Evolutionary conservation across 2,329 filamentous ascomycete genomes (phyloP).

Genomic region (Fusarium domesticum): DNA sequence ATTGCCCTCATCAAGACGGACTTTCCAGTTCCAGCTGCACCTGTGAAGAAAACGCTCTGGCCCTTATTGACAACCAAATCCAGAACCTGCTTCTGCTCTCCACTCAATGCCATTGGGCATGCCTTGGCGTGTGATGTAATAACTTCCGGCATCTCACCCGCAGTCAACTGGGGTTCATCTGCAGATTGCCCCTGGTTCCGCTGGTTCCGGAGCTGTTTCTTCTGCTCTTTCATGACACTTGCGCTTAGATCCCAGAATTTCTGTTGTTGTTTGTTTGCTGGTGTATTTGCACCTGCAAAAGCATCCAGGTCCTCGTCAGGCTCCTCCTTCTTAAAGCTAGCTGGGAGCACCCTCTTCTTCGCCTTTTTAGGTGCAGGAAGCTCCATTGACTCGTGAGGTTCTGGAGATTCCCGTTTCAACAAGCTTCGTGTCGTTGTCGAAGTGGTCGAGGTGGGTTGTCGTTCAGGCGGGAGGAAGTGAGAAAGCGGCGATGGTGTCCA

Average conservation of each 20-base stretch:
- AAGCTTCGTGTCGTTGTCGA: conserved; percentile 26
- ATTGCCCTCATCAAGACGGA: conserved; percentile 93
- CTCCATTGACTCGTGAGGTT: conserved; percentile 28
- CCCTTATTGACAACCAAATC: conserved; percentile 75
- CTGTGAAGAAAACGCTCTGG: conserved; percentile 96
- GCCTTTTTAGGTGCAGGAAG: conserved; percentile 33
- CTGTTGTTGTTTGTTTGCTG: conserved; percentile 28
- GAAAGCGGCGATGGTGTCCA: conserved; percentile 69
- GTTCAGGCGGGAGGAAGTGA: conserved; percentile 42
- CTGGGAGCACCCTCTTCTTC: conserved; percentile 65
- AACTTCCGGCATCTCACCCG: conserved; percentile 41
- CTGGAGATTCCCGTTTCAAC: conserved; percentile 44
- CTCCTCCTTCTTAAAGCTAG: conserved; percentile 37
- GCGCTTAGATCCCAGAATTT: conserved; percentile 27
- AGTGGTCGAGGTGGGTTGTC: conserved; percentile 10
- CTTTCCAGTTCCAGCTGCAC: conserved; percentile 94
- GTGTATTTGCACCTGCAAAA: conserved; percentile 13
- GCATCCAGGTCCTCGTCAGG: conserved; percentile 34
- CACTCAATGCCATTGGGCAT: conserved; percentile 68
- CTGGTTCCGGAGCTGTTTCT: conserved; percentile 67
- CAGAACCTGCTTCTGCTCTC: conserved; percentile 81
- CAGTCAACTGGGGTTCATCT: conserved; percentile 32
- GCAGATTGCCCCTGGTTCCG: conserved; percentile 39
- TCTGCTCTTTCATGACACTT: conserved; percentile 57
- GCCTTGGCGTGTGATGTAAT: conserved; percentile 29